Evolutionary conservation across 805 yeast genomes (phyloP).

Genomic region (Cyberlindnera galapagoensis): DNA sequence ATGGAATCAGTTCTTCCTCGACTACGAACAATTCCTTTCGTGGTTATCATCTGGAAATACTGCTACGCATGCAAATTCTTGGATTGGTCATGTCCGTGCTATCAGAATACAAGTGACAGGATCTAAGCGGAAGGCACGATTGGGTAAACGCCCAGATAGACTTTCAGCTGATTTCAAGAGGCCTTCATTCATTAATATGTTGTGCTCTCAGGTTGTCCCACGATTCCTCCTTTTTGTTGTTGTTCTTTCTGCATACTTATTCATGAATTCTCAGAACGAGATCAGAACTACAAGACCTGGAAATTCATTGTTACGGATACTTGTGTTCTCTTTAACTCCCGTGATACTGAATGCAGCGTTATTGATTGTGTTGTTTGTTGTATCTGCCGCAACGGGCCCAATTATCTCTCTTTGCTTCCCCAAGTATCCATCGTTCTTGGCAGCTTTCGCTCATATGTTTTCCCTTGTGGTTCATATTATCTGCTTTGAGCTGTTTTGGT

Average conservation of each 20-base stretch:
- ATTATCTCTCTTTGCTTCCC: conserved; percentile 32
- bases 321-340: conserved; percentile 41
- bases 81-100: conserved; percentile 45
- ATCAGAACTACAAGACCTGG: conserved; percentile 28
- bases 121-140: conserved; percentile 39
- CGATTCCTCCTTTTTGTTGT: conserved; percentile 29
- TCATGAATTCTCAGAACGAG: conserved; percentile 49
- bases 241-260: conserved; percentile 42
- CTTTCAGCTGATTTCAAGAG: conserved; percentile 38
- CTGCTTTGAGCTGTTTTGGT: conserved; percentile 48
- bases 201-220: conserved; percentile 36
- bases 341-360: conserved; percentile 36
- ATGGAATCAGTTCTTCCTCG: conserved; percentile 57
- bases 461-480: conserved; percentile 41
- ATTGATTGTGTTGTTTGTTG: conserved; percentile 31
- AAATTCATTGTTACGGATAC: conserved; percentile 37
- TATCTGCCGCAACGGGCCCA: conserved; percentile 46
- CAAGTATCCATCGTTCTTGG: conserved; percentile 42
- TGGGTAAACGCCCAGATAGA: conserved; percentile 32
- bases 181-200: conserved; percentile 40
- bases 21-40: conserved; percentile 41
- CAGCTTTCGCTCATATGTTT: conserved; percentile 41
- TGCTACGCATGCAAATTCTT: conserved; percentile 26
- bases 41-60: conserved; percentile 47
- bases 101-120: conserved; percentile 52